phyloP scores from a whole-genome alignment of 2,329 filamentous ascomycete genomes.

The Daldinia eschscholtzii region DNA sequence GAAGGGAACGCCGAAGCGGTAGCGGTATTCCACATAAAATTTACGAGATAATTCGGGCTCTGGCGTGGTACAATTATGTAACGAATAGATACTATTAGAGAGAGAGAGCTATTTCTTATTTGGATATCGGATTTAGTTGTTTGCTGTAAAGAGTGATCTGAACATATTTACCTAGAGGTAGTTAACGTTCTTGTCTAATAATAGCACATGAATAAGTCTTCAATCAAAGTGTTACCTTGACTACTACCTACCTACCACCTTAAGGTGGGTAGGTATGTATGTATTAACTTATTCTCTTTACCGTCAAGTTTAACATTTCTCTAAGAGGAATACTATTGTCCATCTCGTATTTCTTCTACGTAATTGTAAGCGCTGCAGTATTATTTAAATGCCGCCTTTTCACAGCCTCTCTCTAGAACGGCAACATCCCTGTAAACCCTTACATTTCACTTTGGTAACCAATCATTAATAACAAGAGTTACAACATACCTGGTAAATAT shows the following conservation, averaged over 20 bases:
- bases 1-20: slow-evolving; percentile 14
- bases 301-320: neutral
- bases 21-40: neutral
- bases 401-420: neutral
- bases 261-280: too few species aligned
- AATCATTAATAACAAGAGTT: neutral
- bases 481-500: neutral
- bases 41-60: slow-evolving; percentile 4
- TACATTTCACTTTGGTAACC: neutral
- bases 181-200: neutral
- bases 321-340: neutral
- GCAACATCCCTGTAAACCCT: slow-evolving; percentile 4
- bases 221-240: neutral
- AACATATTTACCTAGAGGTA: neutral
- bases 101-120: neutral
- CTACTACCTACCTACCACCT: too few species aligned
- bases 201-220: slow-evolving; percentile 1
- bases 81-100: neutral
- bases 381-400: neutral
- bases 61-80: neutral
- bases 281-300: neutral
- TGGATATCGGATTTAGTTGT: neutral
- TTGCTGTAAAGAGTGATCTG: neutral
- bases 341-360: neutral
- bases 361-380: neutral